Conservation (phyloP, 768 basidiomycete species). For the Boletus sp. region DNA sequence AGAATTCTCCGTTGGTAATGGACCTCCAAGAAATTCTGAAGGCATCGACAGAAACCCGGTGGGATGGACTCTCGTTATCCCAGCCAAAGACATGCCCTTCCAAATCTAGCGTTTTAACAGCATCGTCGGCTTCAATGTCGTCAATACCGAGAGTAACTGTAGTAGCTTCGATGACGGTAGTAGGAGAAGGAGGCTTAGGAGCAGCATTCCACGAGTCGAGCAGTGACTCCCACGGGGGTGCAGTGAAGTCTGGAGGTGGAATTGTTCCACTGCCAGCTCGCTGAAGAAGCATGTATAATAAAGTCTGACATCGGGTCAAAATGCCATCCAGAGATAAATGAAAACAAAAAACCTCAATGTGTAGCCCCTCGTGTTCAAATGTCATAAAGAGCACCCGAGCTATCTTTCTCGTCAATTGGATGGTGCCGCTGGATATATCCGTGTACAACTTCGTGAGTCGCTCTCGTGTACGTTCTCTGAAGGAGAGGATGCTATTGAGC, state of each 20-base stretch:
- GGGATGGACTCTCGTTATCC: constrained; percentile 88
- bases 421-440: constrained; percentile 55
- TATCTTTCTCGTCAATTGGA: constrained; percentile 57
- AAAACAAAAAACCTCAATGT: constrained; percentile 58
- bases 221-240: constrained; percentile 70
- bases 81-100: constrained; percentile 78
- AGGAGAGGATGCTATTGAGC: constrained; percentile 65
- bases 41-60: constrained; percentile 54
- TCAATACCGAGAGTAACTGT: constrained; percentile 74
- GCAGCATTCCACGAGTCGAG: constrained; percentile 44
- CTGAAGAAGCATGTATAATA: constrained; percentile 93
- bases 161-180: constrained; percentile 58
- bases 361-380: constrained; percentile 86
- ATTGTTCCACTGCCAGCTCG: constrained; percentile 74
- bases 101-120: constrained; percentile 35
- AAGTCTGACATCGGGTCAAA: constrained; percentile 46
- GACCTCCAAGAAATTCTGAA: constrained; percentile 86
- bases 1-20: constrained; percentile 86
- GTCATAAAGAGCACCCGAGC: constrained; percentile 89
- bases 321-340: not conserved
- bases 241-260: constrained; percentile 70
- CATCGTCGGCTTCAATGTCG: constrained; percentile 75
- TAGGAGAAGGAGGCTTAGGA: constrained; percentile 41
- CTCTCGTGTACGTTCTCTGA: constrained; percentile 74
- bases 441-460: constrained; percentile 71